Conservation (phyloP, 2,329 filamentous ascomycete species). For the Lizonia empirigonia region DNA sequence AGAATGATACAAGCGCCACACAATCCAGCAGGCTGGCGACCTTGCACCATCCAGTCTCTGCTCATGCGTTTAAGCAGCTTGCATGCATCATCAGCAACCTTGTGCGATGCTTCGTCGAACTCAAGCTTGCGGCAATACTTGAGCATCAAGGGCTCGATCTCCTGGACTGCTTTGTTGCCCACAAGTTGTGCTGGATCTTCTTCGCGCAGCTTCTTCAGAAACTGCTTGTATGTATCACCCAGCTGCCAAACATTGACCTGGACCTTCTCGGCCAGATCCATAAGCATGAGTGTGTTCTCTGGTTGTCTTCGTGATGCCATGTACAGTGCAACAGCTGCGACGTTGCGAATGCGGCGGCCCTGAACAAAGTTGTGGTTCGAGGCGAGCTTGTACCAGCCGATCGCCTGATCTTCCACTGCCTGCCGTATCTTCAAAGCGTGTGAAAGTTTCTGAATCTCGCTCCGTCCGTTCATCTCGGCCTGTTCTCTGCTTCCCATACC, state of each 20-base stretch:
- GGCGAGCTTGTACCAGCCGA: conserved; percentile 52
- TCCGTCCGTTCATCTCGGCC: conserved; percentile 63
- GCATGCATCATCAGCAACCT: conserved; percentile 86
- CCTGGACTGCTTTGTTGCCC: conserved; percentile 62
- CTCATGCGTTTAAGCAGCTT: conserved; percentile 92
- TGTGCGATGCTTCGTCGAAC: conserved; percentile 79
- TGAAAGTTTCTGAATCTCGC: conserved; percentile 48
- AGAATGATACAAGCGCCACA: conserved; percentile 94
- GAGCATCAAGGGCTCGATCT: conserved; percentile 88
- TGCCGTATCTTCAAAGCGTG: conserved; percentile 48
- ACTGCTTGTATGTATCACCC: conserved; percentile 84
- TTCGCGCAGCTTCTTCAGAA: conserved; percentile 70
- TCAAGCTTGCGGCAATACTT: conserved; percentile 91
- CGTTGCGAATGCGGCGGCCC: conserved; percentile 81
- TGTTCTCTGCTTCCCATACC: conserved; percentile 64
- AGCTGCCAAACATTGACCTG: conserved; percentile 89
- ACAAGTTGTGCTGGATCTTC: conserved; percentile 57
- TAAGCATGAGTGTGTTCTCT: conserved; percentile 86
- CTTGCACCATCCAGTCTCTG: conserved; percentile 95
- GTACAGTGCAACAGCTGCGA: conserved; percentile 90
- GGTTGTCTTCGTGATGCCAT: conserved; percentile 80
- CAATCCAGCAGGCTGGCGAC: conserved; percentile 88
- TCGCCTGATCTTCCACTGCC: conserved; percentile 47
- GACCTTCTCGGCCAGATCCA: conserved; percentile 89
- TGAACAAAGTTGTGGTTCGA: conserved; percentile 64